Base-by-base conservation (phyloP, 805 yeast genomes). In the Suhomyces canberraensis region DNA sequence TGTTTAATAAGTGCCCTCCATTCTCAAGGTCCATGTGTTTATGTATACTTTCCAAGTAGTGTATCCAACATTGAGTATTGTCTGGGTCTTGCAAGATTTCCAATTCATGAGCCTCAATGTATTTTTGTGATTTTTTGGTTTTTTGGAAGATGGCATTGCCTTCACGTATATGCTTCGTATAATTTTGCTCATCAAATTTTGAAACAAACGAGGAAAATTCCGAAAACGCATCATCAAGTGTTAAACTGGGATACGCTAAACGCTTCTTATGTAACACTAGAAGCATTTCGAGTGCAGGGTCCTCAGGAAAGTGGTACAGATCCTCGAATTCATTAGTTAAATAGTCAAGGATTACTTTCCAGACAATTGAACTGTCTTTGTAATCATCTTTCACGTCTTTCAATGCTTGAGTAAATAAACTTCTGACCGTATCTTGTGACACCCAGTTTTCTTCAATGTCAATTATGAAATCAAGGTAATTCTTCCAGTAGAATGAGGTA, bases 191-290 rank as follows among this genome's bases (percentile, higher is more conserved):
- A 16, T 45, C 52, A 30, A 58, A 27, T 2, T 37, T 25, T 1
- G 76, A 56, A 2, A 75, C 56, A 36, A 73, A 71, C 1, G 51
- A 17, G 1, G 79, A 75, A 29, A 59, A 66, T 1, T 54, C 52
- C 8, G 58, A 50, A 45, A 60, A 69, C 0, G 78, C 66, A 0
- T 62, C 60, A 3, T 69, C 72, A 6, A 75, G 37, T 3, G 53
- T 45, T 1, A 47, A 38, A 49, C 74, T 79, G 0, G 79, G 79
- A 8, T 48, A 43, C 1, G 45, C 26, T 4, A 78, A 47, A 26
- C 75, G 51, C 18, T 55, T 45, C 4, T 59, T 34, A 48, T 61
- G 56, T 4, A 60, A 31, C 6, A 39, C 41, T 27, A 54, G 48
- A 4, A 58, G 25, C 13, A 31, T 31, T 11, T 52, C 51, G 25